phyloP scores from a whole-genome alignment of 2,329 filamentous ascomycete genomes.

The Lasiodiplodia sp. region DNA sequence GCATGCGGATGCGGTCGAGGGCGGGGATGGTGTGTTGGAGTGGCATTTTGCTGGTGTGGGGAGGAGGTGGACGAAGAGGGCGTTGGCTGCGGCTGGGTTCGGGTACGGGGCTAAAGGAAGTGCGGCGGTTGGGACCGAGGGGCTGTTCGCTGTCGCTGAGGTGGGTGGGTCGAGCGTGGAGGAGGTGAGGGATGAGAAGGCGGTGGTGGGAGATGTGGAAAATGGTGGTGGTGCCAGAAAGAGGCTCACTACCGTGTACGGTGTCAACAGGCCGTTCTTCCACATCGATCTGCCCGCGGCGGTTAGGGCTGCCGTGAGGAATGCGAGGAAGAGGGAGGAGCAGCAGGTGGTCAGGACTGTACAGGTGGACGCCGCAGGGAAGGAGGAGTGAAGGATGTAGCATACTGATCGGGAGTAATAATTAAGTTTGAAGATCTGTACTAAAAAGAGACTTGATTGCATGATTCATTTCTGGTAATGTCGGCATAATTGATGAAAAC shows the following conservation, averaged over 20 bases:
- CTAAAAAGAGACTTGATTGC: too few relatives aligned
- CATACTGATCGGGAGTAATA: too few relatives aligned
- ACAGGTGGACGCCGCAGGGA: slow-evolving; percentile 15
- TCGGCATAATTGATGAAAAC: too few relatives aligned
- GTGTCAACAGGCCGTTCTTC: slow-evolving; percentile 40
- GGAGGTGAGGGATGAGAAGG: slow-evolving; percentile 18
- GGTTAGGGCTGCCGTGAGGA: slow-evolving; percentile 32
- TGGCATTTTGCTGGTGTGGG: slow-evolving; percentile 95
- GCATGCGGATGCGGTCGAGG: slow-evolving; percentile 64
- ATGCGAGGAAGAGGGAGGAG: slow-evolving; percentile 20
- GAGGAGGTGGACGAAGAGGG: slow-evolving; percentile 93
- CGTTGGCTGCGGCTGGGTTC: slow-evolving; percentile 85
- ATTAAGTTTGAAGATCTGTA: too few relatives aligned
- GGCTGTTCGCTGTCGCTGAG: slow-evolving; percentile 31
- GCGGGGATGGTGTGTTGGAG: slow-evolving; percentile 70
- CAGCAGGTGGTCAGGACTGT: background rate
- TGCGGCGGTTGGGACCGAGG: background rate
- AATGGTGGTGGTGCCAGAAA: background rate
- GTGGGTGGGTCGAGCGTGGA: slow-evolving; percentile 33
- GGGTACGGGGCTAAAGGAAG: slow-evolving; percentile 65
- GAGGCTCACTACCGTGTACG: slow-evolving; percentile 34
- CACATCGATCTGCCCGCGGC: slow-evolving; percentile 42
- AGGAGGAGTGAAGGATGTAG: background rate
- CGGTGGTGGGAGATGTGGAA: slow-evolving; percentile 30
- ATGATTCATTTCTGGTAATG: too few relatives aligned